A percentile compares a stretch with the other conserved stretches of the same genome.
These are phyloP conservation scores for Orbilia ellipsospora DNA, from an alignment of 2,329 filamentous ascomycete genomes.

Conservation along the genomic window DNA sequence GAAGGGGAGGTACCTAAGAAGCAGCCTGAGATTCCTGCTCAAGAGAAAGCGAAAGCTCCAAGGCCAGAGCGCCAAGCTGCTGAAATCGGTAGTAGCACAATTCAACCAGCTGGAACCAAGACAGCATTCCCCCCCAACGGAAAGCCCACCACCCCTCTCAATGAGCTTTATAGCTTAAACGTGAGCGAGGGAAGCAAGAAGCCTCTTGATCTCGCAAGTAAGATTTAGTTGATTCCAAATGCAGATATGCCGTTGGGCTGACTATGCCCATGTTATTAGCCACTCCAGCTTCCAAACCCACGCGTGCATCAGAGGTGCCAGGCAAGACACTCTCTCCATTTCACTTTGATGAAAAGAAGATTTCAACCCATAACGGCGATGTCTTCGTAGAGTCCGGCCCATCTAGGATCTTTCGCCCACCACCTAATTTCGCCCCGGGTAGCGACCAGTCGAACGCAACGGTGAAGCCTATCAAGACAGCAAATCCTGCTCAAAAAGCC, in stretches of 20 bases:
- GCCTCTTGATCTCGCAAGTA: background rate
- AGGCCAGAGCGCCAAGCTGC: background rate
- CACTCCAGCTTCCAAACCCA: no score
- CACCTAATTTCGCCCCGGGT: background rate
- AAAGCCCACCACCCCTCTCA: background rate
- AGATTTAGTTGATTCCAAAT: background rate
- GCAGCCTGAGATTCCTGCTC: background rate
- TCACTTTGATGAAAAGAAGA: no score
- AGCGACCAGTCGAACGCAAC: constrained; percentile 27
- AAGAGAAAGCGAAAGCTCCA: background rate
- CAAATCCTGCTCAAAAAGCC: background rate
- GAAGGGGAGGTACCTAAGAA: no score
- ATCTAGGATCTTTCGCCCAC: background rate
- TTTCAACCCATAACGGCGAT: no score
- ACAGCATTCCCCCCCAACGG: background rate
- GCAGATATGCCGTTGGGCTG: no score
- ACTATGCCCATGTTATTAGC: no score
- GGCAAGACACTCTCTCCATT: no score
- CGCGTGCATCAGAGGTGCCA: no score
- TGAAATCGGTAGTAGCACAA: background rate
- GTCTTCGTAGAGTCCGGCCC: background rate
- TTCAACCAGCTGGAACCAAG: no score
- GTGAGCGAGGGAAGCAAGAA: background rate
- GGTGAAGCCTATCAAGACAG: background rate
- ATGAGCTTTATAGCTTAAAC: background rate